Conservation (phyloP, 2,329 filamentous ascomycete species). For the Neurospora sp. region DNA sequence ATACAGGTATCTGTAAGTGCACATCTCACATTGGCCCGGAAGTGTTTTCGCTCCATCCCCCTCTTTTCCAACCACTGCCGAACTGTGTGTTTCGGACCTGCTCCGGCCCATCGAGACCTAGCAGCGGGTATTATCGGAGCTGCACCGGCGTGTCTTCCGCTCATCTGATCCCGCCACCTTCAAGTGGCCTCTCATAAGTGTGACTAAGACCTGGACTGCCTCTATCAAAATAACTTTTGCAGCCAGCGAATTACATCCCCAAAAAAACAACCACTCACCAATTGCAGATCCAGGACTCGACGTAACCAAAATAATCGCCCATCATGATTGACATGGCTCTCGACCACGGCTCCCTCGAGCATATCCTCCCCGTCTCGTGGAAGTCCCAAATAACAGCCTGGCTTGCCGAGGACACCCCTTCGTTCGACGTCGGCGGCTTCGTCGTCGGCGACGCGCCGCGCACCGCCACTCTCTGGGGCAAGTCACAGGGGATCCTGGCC, state of each 20-base stretch:
- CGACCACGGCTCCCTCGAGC: slow-evolving; percentile 39
- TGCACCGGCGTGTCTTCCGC: neutral
- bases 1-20: neutral
- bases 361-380: slow-evolving; percentile 79
- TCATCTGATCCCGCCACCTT: neutral
- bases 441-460: slow-evolving; percentile 69
- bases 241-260: neutral
- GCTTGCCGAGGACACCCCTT: slow-evolving; percentile 94
- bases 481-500: slow-evolving; percentile 71
- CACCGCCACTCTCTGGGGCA: slow-evolving; percentile 58
- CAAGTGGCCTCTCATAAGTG: neutral
- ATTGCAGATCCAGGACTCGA: neutral
- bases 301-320: neutral
- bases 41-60: neutral
- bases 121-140: neutral
- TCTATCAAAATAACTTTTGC: neutral
- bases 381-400: slow-evolving; percentile 71
- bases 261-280: neutral
- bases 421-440: slow-evolving; percentile 94
- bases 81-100: neutral
- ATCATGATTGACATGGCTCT: slow-evolving; percentile 17
- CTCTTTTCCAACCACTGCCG: neutral
- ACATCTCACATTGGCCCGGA: neutral
- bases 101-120: neutral
- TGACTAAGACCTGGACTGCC: neutral